A percentile compares a stretch with the other conserved stretches of the same genome.
Evolutionary conservation across 129 eudicot species (phyloP).

Genomic region (Tagetes erecta): DNA sequence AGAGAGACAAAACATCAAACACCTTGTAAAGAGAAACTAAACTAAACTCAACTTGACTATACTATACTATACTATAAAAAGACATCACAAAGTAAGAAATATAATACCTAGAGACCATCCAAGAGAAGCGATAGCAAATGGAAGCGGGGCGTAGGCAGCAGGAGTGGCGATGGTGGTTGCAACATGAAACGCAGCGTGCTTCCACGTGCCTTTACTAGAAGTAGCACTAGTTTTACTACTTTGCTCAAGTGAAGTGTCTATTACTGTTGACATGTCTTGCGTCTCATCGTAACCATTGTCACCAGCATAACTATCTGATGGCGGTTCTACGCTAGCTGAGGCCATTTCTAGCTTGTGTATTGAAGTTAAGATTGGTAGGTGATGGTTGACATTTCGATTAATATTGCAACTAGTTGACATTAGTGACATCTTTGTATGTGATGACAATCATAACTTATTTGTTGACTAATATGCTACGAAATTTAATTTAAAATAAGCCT

Average conservation of each 20-base stretch:
- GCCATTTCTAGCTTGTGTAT: conserved; percentile 11
- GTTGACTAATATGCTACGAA: too few relatives aligned
- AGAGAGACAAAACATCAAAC: conserved; percentile 16
- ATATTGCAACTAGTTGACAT: conserved; percentile 17
- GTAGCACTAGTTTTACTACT: background rate
- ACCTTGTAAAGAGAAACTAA: too few relatives aligned
- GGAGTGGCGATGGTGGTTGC: conserved; percentile 71
- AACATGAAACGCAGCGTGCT: conserved; percentile 62
- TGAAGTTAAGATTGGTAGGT: conserved; percentile 1
- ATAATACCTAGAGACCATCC: conserved; percentile 59
- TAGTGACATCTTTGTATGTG: conserved; percentile 20
- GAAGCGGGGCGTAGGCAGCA: conserved; percentile 66
- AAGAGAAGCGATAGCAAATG: conserved; percentile 58
- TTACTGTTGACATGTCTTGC: background rate
- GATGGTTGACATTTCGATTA: background rate
- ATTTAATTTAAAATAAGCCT: background rate
- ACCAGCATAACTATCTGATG: background rate
- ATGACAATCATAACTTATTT: background rate
- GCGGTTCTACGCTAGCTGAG: conserved; percentile 7
- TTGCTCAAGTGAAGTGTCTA: background rate
- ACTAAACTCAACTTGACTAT: conserved; percentile 12
- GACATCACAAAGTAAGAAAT: background rate
- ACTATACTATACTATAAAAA: background rate
- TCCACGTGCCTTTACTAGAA: conserved; percentile 49
- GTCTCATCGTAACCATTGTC: conserved; percentile 13